Conservation (phyloP, 2,329 filamentous ascomycete species). For the Pseudogymnoascus sp. region DNA sequence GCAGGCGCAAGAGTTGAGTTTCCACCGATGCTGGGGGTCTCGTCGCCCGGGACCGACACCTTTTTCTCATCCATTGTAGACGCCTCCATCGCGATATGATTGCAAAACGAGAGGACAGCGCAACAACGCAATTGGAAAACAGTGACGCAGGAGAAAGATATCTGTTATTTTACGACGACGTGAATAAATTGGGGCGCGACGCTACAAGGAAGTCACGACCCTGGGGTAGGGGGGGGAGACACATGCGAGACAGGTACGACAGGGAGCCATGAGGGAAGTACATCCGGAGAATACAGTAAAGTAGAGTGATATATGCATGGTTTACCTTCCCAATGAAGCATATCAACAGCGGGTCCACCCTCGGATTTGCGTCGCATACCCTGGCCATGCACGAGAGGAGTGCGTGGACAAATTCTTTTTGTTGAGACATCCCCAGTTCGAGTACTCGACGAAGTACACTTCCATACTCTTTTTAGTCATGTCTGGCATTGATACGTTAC, state of each 20-base stretch:
- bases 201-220: background rate
- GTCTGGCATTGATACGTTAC: background rate
- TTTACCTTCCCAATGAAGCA: background rate
- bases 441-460: background rate
- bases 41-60: background rate
- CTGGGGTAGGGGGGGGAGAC: background rate
- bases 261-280: background rate
- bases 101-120: background rate
- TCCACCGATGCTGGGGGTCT: background rate
- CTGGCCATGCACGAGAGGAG: background rate
- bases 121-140: background rate
- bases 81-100: background rate
- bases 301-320: background rate
- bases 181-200: background rate
- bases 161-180: background rate
- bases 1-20: background rate
- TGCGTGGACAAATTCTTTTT: background rate
- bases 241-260: background rate
- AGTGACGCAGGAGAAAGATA: background rate
- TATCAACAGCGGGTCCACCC: background rate
- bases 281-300: background rate
- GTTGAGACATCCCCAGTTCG: background rate
- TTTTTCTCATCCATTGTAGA: conserved; percentile 6
- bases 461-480: background rate
- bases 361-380: background rate